Conservation (phyloP, 1,139 yeast species). For the Blastobotrys persicus region DNA sequence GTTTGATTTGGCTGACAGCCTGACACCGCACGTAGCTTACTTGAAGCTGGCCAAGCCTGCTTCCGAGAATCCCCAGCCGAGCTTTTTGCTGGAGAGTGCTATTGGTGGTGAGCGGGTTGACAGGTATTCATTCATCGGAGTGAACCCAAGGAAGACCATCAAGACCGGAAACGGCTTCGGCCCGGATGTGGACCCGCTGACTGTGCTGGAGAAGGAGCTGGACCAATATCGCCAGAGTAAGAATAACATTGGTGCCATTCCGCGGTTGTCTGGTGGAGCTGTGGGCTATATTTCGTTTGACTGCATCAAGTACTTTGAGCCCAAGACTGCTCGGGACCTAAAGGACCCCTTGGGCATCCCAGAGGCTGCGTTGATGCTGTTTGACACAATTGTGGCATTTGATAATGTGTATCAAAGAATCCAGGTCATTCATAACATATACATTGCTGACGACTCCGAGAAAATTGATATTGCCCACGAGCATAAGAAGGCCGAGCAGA, state of each 20-base stretch:
- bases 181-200: slow-evolving; percentile 74
- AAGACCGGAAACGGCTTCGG: slow-evolving; percentile 66
- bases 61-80: slow-evolving; percentile 46
- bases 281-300: slow-evolving; percentile 94
- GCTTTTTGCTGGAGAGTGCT: slow-evolving; percentile 86
- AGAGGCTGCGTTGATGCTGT: slow-evolving; percentile 87
- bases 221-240: slow-evolving; percentile 57
- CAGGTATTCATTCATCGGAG: slow-evolving; percentile 87
- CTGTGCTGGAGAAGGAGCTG: slow-evolving; percentile 70
- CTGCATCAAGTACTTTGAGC: slow-evolving; percentile 94
- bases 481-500: slow-evolving; percentile 54
- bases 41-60: slow-evolving; percentile 68
- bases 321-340: slow-evolving; percentile 69
- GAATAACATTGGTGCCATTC: slow-evolving; percentile 50
- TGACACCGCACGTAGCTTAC: slow-evolving; percentile 89
- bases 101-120: slow-evolving; percentile 85
- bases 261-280: slow-evolving; percentile 91
- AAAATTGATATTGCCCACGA: slow-evolving; percentile 43
- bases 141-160: slow-evolving; percentile 75
- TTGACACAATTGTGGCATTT: slow-evolving; percentile 84
- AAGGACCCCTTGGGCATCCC: slow-evolving; percentile 82
- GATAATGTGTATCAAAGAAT: slow-evolving; percentile 93
- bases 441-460: slow-evolving; percentile 38
- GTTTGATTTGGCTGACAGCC: slow-evolving; percentile 67
- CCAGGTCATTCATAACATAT: slow-evolving; percentile 81